Conservation (phyloP, 371 early-diverging fungal genomes). For the Mortierella polycephala region DNA sequence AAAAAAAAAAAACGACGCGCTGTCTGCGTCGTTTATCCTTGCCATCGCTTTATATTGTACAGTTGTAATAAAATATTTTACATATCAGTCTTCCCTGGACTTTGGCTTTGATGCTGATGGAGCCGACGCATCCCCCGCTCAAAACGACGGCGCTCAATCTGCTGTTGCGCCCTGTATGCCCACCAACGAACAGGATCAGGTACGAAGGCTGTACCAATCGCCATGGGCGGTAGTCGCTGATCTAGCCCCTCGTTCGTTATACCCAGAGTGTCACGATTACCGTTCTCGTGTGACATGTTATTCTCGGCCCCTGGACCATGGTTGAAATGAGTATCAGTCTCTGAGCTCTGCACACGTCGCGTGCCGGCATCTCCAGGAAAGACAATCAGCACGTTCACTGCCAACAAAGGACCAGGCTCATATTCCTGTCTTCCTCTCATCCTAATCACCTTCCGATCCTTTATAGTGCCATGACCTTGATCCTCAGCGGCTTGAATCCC, state of each 20-base stretch:
- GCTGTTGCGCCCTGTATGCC: constrained; percentile 45
- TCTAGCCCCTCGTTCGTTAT: not conserved
- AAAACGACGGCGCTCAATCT: constrained; percentile 21
- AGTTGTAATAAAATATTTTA: no score
- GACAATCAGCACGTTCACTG: constrained; percentile 44
- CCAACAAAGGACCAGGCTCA: constrained; percentile 46
- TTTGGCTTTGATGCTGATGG: not conserved
- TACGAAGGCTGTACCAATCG: constrained; percentile 42
- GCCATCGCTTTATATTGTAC: no score
- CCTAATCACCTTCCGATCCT: not conserved
- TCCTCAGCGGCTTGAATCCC: not conserved
- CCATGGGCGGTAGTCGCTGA: constrained; percentile 48
- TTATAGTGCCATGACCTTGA: not conserved
- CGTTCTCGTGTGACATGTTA: no score
- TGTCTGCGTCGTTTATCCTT: no score
- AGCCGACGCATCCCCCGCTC: constrained; percentile 23
- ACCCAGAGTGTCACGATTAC: not conserved
- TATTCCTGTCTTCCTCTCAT: constrained; percentile 23
- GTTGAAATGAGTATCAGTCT: no score
- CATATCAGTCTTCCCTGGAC: no score
- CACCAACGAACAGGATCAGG: constrained; percentile 54
- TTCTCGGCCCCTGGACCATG: no score
- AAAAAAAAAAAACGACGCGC: no score
- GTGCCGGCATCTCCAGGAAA: constrained; percentile 49
- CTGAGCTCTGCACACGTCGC: constrained; percentile 9